Evolutionary conservation across 2,329 filamentous ascomycete species (phyloP).

Genomic region (Knoxdaviesia proteae): DNA sequence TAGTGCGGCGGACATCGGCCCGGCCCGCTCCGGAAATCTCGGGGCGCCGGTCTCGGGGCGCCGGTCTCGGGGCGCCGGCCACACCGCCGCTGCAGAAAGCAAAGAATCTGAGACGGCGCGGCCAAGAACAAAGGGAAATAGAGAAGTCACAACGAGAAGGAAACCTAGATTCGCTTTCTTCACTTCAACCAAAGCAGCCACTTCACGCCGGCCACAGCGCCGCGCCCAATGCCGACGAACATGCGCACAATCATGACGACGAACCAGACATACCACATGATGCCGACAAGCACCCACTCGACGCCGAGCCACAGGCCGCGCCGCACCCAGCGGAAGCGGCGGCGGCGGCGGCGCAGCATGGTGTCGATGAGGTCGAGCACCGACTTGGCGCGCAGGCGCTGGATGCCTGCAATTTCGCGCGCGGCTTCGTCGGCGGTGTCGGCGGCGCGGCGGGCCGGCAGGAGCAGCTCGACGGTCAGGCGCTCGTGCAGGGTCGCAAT

Average conservation of each 20-base stretch:
- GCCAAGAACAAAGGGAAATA: background rate
- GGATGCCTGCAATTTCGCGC: constrained; percentile 53
- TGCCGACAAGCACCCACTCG: constrained; percentile 70
- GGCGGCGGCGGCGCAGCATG: constrained; percentile 46
- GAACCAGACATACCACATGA: constrained; percentile 92
- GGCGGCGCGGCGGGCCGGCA: constrained; percentile 42
- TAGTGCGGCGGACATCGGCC: too few species aligned
- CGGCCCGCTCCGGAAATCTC: too few species aligned
- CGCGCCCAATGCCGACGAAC: constrained; percentile 39
- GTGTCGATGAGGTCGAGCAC: constrained; percentile 62
- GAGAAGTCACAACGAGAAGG: background rate
- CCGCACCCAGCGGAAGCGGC: constrained; percentile 52
- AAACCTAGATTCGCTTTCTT: background rate
- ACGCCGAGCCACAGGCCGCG: constrained; percentile 60
- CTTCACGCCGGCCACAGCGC: constrained; percentile 35
- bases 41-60: too few species aligned
- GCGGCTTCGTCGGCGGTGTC: constrained; percentile 66
- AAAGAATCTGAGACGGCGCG: background rate
- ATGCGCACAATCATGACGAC: constrained; percentile 59
- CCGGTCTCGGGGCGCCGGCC: too few species aligned
- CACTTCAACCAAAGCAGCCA: constrained; percentile 62
- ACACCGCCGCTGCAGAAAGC: background rate
- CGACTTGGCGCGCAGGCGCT: constrained; percentile 61
- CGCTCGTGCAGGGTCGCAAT: constrained; percentile 25
- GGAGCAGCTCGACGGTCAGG: constrained; percentile 30